Evolutionary conservation across 805 yeast species (phyloP), one percentile per base, ranked within the genome.

Genomic region (Tetrapisispora fleetii): DNA sequence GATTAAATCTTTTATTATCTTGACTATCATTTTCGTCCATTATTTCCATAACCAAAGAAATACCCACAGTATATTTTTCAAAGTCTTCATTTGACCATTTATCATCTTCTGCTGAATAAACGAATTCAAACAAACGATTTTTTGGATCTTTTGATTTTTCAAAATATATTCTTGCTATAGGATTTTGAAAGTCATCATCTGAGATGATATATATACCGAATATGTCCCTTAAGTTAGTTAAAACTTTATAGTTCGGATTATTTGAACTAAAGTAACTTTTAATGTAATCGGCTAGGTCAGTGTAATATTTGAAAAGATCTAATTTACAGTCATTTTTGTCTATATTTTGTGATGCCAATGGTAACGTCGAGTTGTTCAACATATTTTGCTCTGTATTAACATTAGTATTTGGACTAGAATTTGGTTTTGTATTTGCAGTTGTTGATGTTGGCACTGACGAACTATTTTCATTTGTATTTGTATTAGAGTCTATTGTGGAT

Each of bases 291-390:
- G 59, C 53, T 13, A 63, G 42, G 43, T 62, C 64, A 2, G 67
- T 65, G 43, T 54, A 64, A 47, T 65, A 65, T 39, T 55, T 64
- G 54, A 65, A 65, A 3, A 65, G 53, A 49, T 65, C 69, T 10
- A 65, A 46, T 40, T 57, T 58, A 10, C 60, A 63, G 14, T 43
- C 45, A 32, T 45, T 41, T 3, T 24, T 42, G 4, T 30, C 41
- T 32, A 19, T 35, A 32, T 41, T 27, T n/a, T 24, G 37, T 2
- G 38, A n/a, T 7, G 16, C 37, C 16, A 45, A 36, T 22, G 39
- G 33, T 1, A 38, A 21, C 13, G 27, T 14, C 3, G 35, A 7
- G 8, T 21, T 21, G 14, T 14, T 37, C 7, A 14, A 10, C n/a
- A 21, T n/a, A 21, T 35, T 30, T 16, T 14, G 35, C 40, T 39